phyloP scores from a whole-genome alignment of 1,284 basidiomycete species.

The Trichosporon faecale region DNA sequence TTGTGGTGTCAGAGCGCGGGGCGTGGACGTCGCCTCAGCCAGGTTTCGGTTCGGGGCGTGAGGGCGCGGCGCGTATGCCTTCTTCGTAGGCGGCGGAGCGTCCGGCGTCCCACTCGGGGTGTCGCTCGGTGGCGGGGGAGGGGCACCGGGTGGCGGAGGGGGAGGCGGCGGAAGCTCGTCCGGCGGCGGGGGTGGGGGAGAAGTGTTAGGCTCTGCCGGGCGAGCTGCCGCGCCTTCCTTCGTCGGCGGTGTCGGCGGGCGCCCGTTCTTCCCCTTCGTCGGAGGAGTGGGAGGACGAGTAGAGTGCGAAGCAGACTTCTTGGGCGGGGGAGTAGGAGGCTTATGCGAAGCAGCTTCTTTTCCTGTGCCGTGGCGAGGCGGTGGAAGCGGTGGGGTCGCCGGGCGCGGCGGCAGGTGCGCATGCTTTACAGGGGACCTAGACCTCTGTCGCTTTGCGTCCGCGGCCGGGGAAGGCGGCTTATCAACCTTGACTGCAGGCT shows the following conservation, averaged over 20 bases:
- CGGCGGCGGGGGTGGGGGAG: slow-evolving; percentile 25
- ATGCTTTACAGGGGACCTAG: neutral
- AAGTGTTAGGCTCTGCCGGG: slow-evolving; percentile 31
- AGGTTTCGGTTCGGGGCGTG: slow-evolving; percentile 43
- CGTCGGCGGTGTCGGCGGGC: slow-evolving; percentile 22
- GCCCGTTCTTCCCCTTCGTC: neutral
- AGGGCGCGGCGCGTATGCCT: slow-evolving; percentile 25
- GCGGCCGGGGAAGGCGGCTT: neutral
- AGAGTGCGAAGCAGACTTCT: neutral
- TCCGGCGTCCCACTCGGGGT: slow-evolving; percentile 36
- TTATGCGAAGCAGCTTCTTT: neutral
- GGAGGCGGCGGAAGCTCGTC: slow-evolving; percentile 23
- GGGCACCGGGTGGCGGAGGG: slow-evolving; percentile 25
- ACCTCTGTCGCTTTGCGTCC: neutral
- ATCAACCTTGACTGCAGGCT: neutral
- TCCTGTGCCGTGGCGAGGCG: neutral
- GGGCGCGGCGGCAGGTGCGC: slow-evolving; percentile 1
- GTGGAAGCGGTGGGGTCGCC: neutral
- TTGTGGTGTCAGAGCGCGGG: neutral
- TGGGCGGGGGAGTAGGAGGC: neutral
- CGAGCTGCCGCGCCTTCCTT: slow-evolving; percentile 35
- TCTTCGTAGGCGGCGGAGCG: slow-evolving; percentile 16
- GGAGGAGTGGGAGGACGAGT: slow-evolving; percentile 2
- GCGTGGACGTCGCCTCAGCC: slow-evolving; percentile 32
- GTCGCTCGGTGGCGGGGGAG: slow-evolving; percentile 9